Conservation (phyloP, 306 rosid species). For the Acacia confusa region DNA sequence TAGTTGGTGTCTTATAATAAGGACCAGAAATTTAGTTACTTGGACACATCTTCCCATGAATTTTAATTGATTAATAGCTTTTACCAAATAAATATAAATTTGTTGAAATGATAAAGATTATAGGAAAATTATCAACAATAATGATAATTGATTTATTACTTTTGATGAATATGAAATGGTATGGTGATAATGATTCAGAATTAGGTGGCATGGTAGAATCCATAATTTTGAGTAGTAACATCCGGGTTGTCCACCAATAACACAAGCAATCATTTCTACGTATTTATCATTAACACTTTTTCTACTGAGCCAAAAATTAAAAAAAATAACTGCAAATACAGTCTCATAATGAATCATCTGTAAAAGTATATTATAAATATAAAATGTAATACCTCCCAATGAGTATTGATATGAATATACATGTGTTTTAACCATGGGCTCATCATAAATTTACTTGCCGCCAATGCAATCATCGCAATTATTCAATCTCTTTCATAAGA, state of each 20-base stretch:
- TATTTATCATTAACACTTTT: neutral
- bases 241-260: slow-evolving; percentile 15
- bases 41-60: too few relatives aligned
- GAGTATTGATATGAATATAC: neutral
- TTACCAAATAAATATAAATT: too few relatives aligned
- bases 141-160: neutral
- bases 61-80: too few relatives aligned
- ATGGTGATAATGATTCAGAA: neutral
- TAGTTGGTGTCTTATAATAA: too few relatives aligned
- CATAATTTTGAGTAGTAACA: neutral
- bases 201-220: slow-evolving; percentile 3
- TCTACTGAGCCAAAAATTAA: neutral
- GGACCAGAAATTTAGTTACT: too few relatives aligned
- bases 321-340: neutral
- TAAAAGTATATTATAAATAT: neutral
- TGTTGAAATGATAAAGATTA: too few relatives aligned
- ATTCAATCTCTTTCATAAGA: neutral
- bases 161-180: too few relatives aligned
- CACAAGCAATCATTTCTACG: neutral
- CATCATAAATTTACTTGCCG: neutral
- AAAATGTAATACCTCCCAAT: neutral
- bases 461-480: neutral
- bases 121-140: too few relatives aligned
- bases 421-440: slow-evolving; percentile 4
- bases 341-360: neutral